Evolutionary conservation across 2,329 filamentous ascomycete genomes (phyloP), one percentile per base, ranked within the genome.

Genomic region (Coccinonectria pachysandricola): DNA sequence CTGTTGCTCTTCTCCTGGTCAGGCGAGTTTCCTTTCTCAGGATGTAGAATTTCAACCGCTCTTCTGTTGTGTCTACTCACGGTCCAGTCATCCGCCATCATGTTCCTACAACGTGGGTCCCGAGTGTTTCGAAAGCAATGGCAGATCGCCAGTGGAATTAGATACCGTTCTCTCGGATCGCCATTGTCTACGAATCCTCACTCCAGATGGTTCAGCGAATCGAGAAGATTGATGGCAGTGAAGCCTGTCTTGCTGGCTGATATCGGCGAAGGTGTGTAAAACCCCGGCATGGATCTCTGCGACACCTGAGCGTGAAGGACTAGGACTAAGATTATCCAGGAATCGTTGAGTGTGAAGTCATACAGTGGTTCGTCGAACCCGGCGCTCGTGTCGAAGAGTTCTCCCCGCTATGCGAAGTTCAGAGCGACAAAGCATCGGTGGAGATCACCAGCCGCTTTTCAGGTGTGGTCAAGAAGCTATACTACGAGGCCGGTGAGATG

Each of bases 311-410:
- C 16, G 24, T 12, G 19, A 19, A 10, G 12, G 11, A 17, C n/a
- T n/a, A n/a, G 9, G 23, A 32, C 40, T 44, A 30, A 46, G 29
- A 30, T 12, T 8, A 19, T 3, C 21, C 44, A 91, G 91, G 91
- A 29, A 98, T 96, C 48, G 87, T 91, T 52, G 91, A 98, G 61
- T 94, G 91, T 50, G 91, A 98, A 58, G 84, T 98, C 48, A 96
- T 96, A 48, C 91, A 98, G 64, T 98, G 91, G 91, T 98, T 96
- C 54, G 88, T 98, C 40, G 81, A 95, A 59, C 86, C 92, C 25
- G 88, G 87, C 32, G 91, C 91, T 18, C 78, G 82, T 31, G 87
- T 98, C 45, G 87, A 98, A 62, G 88, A 98, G 62, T 98, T 94
- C 70, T 91, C 92, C 44, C 91, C 88, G 34, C 70, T 98, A 23